Evolutionary conservation across 192 early-diverging fungal species (phyloP).

Genomic region (Entomortierella beljakovae): DNA sequence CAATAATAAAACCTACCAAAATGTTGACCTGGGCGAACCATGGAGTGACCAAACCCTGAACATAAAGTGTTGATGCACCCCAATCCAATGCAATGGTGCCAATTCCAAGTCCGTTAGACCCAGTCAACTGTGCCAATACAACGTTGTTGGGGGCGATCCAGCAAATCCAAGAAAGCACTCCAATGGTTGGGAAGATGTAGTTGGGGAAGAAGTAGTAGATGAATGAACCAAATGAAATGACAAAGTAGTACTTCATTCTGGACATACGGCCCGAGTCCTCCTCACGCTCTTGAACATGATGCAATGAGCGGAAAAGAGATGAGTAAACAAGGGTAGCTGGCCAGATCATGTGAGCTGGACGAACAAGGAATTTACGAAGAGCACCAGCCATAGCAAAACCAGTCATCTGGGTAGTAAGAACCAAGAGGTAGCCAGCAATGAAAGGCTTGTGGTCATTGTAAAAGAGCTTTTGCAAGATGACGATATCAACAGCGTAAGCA

Average conservation of each 20-base stretch:
- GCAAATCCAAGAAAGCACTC: constrained; percentile 60
- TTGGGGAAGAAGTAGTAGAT: constrained; percentile 71
- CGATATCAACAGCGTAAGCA: constrained; percentile 61
- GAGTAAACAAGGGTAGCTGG: constrained; percentile 66
- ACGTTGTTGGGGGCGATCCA: constrained; percentile 51
- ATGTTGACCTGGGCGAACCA: background rate
- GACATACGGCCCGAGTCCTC: constrained; percentile 33
- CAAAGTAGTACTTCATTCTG: constrained; percentile 59
- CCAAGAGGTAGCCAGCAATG: constrained; percentile 50
- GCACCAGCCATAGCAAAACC: constrained; percentile 73
- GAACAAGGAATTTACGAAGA: constrained; percentile 64
- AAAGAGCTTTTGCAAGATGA: constrained; percentile 57
- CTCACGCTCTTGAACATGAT: constrained; percentile 11
- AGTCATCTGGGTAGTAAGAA: constrained; percentile 66
- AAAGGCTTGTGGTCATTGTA: constrained; percentile 52
- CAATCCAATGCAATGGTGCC: background rate
- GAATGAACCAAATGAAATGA: constrained; percentile 40
- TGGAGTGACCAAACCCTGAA: background rate
- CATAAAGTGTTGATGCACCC: background rate
- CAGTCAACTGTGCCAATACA: background rate
- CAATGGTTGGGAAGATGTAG: constrained; percentile 61
- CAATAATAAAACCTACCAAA: background rate
- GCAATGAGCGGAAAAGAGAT: constrained; percentile 79
- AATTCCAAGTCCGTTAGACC: background rate
- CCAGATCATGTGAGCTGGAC: constrained; percentile 74